Evolutionary conservation across 129 eudicot genomes (phyloP).

Genomic region (Smallanthus sonchifolius): DNA sequence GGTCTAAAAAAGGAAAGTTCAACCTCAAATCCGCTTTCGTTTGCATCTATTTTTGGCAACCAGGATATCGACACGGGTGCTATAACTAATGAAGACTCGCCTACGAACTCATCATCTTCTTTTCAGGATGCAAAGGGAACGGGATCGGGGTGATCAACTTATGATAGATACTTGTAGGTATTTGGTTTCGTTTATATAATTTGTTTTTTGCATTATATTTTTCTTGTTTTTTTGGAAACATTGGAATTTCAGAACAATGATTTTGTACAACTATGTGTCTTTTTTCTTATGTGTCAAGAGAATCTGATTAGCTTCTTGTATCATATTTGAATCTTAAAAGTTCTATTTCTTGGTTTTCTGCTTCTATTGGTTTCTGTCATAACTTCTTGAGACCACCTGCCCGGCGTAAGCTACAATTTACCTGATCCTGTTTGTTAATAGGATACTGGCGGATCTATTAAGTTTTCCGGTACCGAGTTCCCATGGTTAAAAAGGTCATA

Average conservation of each 20-base stretch:
- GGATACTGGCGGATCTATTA: no score
- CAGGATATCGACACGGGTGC: slow-evolving; percentile 64
- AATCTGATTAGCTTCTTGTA: neutral
- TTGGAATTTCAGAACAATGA: slow-evolving; percentile 14
- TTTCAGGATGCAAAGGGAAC: neutral
- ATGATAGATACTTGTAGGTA: slow-evolving; percentile 4
- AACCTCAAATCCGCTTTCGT: slow-evolving; percentile 73
- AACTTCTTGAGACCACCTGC: no score
- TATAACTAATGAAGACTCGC: slow-evolving; percentile 41
- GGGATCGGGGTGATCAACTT: neutral
- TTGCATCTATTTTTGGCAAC: slow-evolving; percentile 67
- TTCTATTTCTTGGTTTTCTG: no score
- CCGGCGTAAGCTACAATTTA: no score
- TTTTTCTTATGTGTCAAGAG: neutral
- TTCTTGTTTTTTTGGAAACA: slow-evolving; percentile 5
- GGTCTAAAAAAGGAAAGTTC: slow-evolving; percentile 84
- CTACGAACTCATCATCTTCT: slow-evolving; percentile 11
- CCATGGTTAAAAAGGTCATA: no score
- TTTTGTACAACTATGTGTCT: slow-evolving; percentile 15
- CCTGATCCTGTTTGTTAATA: no score
- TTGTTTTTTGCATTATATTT: slow-evolving; percentile 5
- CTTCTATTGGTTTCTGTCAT: no score
- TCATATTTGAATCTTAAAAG: neutral
- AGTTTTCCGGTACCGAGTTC: no score
- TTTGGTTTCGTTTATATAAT: neutral